These are phyloP conservation scores for Ophiocordyceps polyrhachis-furcata DNA, from an alignment of 2,329 filamentous ascomycete genomes.

Conservation along the genomic window DNA sequence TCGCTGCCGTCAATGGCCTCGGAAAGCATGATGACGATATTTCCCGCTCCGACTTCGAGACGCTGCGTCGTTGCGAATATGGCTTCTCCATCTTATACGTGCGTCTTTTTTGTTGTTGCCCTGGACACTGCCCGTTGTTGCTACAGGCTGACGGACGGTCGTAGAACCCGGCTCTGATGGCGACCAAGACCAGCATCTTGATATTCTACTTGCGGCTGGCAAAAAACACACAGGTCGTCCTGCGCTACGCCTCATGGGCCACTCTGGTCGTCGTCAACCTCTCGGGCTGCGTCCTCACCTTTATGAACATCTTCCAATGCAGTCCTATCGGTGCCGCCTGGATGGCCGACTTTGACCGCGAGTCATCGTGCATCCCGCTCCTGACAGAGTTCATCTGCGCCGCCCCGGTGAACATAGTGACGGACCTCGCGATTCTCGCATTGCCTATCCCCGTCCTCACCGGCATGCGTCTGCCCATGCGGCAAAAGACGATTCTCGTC, in stretches of 20 bases:
- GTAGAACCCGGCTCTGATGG: constrained; percentile 84
- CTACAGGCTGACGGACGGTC: too few relatives aligned
- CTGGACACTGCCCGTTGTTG: too few relatives aligned
- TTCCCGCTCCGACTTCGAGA: constrained; percentile 22
- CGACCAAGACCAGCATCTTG: constrained; percentile 81
- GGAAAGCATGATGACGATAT: constrained; percentile 50
- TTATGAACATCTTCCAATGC: constrained; percentile 81
- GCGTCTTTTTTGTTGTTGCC: constrained; percentile 9
- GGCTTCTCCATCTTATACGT: constrained; percentile 46
- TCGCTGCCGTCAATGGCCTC: constrained; percentile 43
- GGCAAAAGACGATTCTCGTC: constrained; percentile 76
- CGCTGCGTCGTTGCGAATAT: constrained; percentile 42
- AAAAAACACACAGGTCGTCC: constrained; percentile 54
- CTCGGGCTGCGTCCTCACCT: constrained; percentile 59
- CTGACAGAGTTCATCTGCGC: constrained; percentile 51
- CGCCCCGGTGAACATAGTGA: constrained; percentile 80
- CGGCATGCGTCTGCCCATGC: constrained; percentile 62
- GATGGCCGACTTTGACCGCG: constrained; percentile 16
- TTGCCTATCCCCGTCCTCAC: constrained; percentile 79
- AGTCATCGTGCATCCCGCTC: constrained; percentile 32
- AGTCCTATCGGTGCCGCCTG: constrained; percentile 55
- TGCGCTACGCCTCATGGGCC: constrained; percentile 65
- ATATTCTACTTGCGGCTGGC: constrained; percentile 77
- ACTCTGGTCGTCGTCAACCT: constrained; percentile 63
- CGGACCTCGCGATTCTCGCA: constrained; percentile 72